phyloP scores from a whole-genome alignment of 306 rosid species.

The Luffa acutangula region DNA sequence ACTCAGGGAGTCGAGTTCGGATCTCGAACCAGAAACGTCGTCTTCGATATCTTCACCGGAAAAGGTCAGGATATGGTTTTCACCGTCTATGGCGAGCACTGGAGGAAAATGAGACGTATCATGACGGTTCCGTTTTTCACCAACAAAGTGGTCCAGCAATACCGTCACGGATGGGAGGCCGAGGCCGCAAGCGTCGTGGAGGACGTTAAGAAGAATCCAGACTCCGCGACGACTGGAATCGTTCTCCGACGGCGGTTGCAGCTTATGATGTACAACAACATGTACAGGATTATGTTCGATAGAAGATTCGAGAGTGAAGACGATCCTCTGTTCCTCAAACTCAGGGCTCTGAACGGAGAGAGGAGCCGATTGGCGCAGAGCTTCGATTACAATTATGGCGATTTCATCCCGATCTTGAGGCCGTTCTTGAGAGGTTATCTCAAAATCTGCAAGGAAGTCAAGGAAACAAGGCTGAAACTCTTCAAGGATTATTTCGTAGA shows the following conservation, averaged over 20 bases:
- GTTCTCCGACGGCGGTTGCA: slow-evolving; percentile 56
- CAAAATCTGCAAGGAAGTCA: slow-evolving; percentile 74
- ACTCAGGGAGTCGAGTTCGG: slow-evolving; percentile 91
- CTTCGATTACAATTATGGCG: slow-evolving; percentile 82
- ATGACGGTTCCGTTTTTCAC: slow-evolving; percentile 95
- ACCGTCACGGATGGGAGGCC: slow-evolving; percentile 60
- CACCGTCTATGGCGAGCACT: slow-evolving; percentile 89
- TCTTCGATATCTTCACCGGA: slow-evolving; percentile 82
- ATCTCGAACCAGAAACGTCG: slow-evolving; percentile 76
- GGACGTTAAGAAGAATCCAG: slow-evolving; percentile 41
- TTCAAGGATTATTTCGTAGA: slow-evolving; percentile 78
- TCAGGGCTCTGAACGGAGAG: slow-evolving; percentile 60
- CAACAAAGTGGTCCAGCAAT: slow-evolving; percentile 85
- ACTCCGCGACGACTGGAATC: slow-evolving; percentile 36
- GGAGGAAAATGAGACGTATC: slow-evolving; percentile 87
- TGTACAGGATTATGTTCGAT: slow-evolving; percentile 85
- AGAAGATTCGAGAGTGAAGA: slow-evolving; percentile 65
- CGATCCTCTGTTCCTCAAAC: slow-evolving; percentile 46
- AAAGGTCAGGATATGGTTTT: slow-evolving; percentile 92
- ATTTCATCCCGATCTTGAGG: slow-evolving; percentile 78
- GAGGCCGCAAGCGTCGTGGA: slow-evolving; percentile 69
- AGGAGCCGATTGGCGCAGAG: slow-evolving; percentile 86
- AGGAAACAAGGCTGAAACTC: slow-evolving; percentile 58
- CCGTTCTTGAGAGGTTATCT: slow-evolving; percentile 72
- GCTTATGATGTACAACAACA: slow-evolving; percentile 86